Percentiles rank a stretch among this genome's conserved stretches.
Conservation (phyloP, 140 eudicot genomes). For the Flaveria floridana region DNA sequence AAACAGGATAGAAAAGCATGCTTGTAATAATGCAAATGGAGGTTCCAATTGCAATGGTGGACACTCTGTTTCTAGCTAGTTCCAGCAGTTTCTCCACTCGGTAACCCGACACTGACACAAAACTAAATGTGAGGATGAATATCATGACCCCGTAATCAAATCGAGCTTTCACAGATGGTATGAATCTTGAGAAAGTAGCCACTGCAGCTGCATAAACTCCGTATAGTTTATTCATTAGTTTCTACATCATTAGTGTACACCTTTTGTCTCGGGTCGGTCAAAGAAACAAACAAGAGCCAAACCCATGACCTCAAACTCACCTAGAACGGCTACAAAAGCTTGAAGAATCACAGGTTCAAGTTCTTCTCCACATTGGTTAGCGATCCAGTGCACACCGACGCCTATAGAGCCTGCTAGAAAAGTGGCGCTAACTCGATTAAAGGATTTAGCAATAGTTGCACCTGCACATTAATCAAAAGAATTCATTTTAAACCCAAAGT, state of each 20-base stretch:
- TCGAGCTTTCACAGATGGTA: conserved; percentile 73
- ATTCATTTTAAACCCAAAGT: not conserved
- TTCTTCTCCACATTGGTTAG: conserved; percentile 59
- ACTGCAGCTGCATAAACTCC: conserved; percentile 60
- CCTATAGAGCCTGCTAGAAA: conserved; percentile 75
- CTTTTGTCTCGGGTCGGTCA: not conserved
- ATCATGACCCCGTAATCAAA: conserved; percentile 85
- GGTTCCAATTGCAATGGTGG: conserved; percentile 78
- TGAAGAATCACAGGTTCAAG: conserved; percentile 68
- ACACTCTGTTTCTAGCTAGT: conserved; percentile 59
- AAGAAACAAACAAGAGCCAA: not conserved
- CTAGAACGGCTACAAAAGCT: conserved; percentile 63
- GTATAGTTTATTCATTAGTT: conserved; percentile 28
- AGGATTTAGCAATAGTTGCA: conserved; percentile 67
- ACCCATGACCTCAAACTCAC: conserved; percentile 31
- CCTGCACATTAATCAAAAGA: conserved; percentile 45
- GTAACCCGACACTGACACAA: conserved; percentile 84
- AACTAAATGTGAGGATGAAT: conserved; percentile 89
- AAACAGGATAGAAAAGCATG: conserved; percentile 76
- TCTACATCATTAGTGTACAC: conserved; percentile 17
- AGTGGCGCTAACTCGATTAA: conserved; percentile 67
- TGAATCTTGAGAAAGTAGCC: conserved; percentile 81
- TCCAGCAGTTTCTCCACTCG: conserved; percentile 72
- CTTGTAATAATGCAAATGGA: conserved; percentile 64
- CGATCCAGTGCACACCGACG: conserved; percentile 80